A percentile compares a stretch with the other conserved stretches of the same genome.
Conservation (phyloP, 257 asterid genomes). For the Voacanga thouarsii region DNA sequence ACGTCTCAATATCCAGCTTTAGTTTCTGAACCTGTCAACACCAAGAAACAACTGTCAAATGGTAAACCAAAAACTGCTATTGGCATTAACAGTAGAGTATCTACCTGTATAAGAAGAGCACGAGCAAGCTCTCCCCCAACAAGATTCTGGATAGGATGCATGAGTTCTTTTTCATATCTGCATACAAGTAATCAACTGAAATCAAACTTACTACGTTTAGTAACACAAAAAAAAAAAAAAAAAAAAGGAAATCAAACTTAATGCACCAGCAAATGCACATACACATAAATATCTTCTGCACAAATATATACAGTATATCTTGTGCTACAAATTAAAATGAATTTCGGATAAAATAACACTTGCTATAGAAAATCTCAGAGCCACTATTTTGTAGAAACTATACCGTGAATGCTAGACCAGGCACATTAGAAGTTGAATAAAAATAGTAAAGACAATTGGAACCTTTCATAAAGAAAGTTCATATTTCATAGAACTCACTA, state of each 20-base stretch:
- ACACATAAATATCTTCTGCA: neutral
- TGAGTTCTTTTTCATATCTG: constrained; percentile 91
- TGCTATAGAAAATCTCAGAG: neutral
- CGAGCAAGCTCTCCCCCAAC: constrained; percentile 95
- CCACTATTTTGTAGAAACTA: neutral
- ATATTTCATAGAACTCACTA: neutral
- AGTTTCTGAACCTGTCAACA: constrained; percentile 91
- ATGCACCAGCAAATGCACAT: constrained; percentile 1
- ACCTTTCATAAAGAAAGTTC: neutral
- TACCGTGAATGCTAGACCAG: neutral
- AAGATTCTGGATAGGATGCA: constrained; percentile 93
- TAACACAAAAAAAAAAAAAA: too few relatives aligned
- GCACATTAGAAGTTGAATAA: neutral
- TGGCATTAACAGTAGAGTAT: constrained; percentile 15
- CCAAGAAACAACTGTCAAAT: constrained; percentile 25
- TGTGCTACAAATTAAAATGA: neutral
- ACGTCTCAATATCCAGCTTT: constrained; percentile 94
- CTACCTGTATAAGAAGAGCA: constrained; percentile 90
- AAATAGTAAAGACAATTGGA: neutral
- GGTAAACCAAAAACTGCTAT: constrained; percentile 22
- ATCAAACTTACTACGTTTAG: neutral
- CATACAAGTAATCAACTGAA: constrained; percentile 11
- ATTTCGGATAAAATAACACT: neutral
- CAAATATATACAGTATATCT: neutral
- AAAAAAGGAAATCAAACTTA: neutral